Evolutionary conservation across 345 rosid species (phyloP), one percentile per base, ranked within the genome.

Genomic region (Reutealis trisperma): DNA sequence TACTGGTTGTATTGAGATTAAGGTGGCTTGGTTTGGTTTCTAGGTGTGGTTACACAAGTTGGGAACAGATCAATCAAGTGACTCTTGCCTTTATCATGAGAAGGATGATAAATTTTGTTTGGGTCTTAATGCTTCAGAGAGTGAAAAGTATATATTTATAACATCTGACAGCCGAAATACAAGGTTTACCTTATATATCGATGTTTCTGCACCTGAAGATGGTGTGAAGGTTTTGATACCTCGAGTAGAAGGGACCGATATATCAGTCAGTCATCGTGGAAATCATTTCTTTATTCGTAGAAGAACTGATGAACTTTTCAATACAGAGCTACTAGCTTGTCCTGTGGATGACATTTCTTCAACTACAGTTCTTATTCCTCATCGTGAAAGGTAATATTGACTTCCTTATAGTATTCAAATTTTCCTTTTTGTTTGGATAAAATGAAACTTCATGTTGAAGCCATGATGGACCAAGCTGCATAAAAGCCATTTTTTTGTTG

Each of bases 41-140:
- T 45, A 95, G 98, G 96, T 81, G 58, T 95, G 99, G 99, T 84
- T 93, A 71, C 99, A 95, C 84, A 89, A 88, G 87, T 67, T 95
- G 89, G 98, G 89, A 71, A 84, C 94, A 2, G 91, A 89, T 45
- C 98, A 90, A 59, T 82, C 87, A 49, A 86, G 74, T 80, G 99
- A 95, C 78, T 63, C 77, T 19, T 89, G 97, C 85, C 93, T 95
- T 72, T 92, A 93, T 79, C 96, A 93, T 54, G 98, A 95, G 85
- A 86, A 92, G 85, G 96, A 95, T 86, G 97, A 93, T 70, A 93
- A 82, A 84, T 95, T 90, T 84, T 87, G 91, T 77, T 82, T 95
- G 77, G 88, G 67, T 67, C 92, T 95, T 69, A 71, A 77, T 52
- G 84, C 94, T 71, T 93, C 98, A 72, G 98, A 90, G 85, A 93